A percentile compares a stretch with the other conserved stretches of the same genome.
These are phyloP conservation scores for Alternaria brassicae DNA, from an alignment of 2,329 filamentous ascomycete species.

Conservation along the genomic window DNA sequence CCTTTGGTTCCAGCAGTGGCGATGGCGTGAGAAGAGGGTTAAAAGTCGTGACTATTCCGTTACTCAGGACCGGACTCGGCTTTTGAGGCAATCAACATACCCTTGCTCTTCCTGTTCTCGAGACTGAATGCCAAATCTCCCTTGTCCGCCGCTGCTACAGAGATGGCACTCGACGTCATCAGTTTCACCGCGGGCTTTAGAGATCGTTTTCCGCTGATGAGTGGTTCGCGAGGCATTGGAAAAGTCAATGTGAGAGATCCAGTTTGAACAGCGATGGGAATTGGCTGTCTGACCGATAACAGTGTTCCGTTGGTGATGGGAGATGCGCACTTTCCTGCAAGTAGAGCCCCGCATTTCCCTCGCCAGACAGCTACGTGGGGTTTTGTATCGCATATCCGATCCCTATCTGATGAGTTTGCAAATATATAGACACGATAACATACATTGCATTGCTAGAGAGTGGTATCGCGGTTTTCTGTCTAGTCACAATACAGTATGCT, in stretches of 20 bases:
- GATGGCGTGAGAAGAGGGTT: slow-evolving; percentile 31
- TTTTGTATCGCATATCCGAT: not conserved
- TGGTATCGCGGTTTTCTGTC: not conserved
- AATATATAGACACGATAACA: not conserved
- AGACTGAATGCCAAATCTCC: slow-evolving; percentile 17
- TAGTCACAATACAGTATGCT: not conserved
- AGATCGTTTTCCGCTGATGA: slow-evolving; percentile 5
- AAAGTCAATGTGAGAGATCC: not conserved
- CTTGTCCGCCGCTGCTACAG: not conserved
- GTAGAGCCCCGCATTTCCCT: slow-evolving; percentile 11
- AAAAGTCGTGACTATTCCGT: slow-evolving; percentile 15
- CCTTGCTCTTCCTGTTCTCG: slow-evolving; percentile 11
- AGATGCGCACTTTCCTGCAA: slow-evolving; percentile 4
- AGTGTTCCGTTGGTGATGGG: not conserved
- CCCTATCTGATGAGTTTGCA: not conserved
- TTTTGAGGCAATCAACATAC: not conserved
- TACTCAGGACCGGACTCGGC: not conserved
- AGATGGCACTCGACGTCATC: slow-evolving; percentile 20
- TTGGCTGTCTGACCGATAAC: not conserved
- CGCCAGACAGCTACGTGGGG: slow-evolving; percentile 9
- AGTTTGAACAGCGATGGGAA: not conserved
- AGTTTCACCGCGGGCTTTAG: slow-evolving; percentile 10
- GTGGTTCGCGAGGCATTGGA: not conserved
- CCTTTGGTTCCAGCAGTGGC: slow-evolving; percentile 25
- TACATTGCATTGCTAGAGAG: not conserved